A percentile compares a stretch with the other conserved stretches of the same genome.
Conservation (phyloP, 73 alveolate genomes). For the Diophrys appendiculata region DNA sequence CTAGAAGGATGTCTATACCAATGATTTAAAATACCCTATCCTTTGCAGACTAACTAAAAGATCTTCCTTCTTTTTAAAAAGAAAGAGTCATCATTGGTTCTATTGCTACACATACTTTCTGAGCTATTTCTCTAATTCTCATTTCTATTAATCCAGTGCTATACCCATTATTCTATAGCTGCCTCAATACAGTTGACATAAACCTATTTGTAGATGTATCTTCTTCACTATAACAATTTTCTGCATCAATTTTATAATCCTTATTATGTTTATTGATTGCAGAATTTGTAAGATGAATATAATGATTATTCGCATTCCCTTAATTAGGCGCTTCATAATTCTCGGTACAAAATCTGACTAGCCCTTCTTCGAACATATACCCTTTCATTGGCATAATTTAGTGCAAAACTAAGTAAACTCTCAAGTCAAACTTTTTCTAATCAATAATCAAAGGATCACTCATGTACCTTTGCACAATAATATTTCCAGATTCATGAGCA, state of each 20-base stretch:
- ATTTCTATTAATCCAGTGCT: neutral
- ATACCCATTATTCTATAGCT: neutral
- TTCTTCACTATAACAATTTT: slow-evolving; percentile 26
- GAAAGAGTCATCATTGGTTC: neutral
- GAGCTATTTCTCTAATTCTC: neutral
- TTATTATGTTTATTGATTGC: slow-evolving; percentile 60
- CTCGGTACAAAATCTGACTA: slow-evolving; percentile 75
- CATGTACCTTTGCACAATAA: slow-evolving; percentile 57
- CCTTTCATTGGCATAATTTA: slow-evolving; percentile 65
- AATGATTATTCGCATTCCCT: slow-evolving; percentile 52
- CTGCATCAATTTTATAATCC: slow-evolving; percentile 22
- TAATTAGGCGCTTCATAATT: slow-evolving; percentile 46
- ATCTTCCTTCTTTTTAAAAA: neutral
- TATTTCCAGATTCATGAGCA: neutral
- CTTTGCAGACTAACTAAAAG: neutral
- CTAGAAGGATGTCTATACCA: slow-evolving; percentile 56
- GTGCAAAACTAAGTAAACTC: slow-evolving; percentile 64
- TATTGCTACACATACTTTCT: neutral
- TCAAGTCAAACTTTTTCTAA: slow-evolving; percentile 68
- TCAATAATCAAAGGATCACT: slow-evolving; percentile 65
- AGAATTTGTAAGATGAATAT: slow-evolving; percentile 69
- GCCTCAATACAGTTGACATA: neutral
- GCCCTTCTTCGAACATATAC: slow-evolving; percentile 68
- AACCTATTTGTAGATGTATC: slow-evolving; percentile 11
- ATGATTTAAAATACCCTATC: slow-evolving; percentile 23